Base-by-base conservation (phyloP, 2,329 filamentous ascomycete genomes). In the Aspergillus brasiliensis region DNA sequence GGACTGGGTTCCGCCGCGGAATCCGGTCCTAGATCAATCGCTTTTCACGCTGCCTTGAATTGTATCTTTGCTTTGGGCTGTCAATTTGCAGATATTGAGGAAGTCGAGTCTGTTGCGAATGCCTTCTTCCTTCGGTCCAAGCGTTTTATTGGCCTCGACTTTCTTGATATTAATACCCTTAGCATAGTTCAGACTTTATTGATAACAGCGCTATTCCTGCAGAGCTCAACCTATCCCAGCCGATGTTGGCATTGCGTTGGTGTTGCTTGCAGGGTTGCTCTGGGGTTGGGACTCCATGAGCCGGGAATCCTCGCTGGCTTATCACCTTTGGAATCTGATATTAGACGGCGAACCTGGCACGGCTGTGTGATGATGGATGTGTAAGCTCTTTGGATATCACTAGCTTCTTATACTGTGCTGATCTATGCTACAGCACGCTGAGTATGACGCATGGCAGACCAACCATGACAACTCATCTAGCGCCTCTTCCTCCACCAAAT, bases 201-300 rank as follows among this genome's bases (percentile, higher is more conserved):
- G 5, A 58, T 80, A 1, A 69, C 76, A n/a, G 70, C 77, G 0
- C 65, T 79, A 1, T 69, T 74, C 21, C 66, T 81, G 2, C 78
- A 80, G 51, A 74, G 77, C 27, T 78, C 78, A 0, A 71, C 73
- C 0, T 77, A 75, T 51, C 72, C 77, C 0, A 72, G 69, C 15
- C 68, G 75, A 4, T 80, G 78, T 57, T 81, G 78, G 78, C 78
- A 79, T 58, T 67, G 73, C 0, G 73, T 80, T 7, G 79, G 78
- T 0, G 56, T 80, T 7, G 78, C 79, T 0, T 78, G 73, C 51
- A 68, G 78, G 5, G 67, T 79, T 15, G 79, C 76, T 1, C 75
- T 77, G 53, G 76, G 77, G 0, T 64, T 81, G 2, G 79, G 79
- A 0, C 60, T 81, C 37, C 78, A 81, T 53, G n/a, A 54, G 49